Conservation (phyloP, 1,139 yeast genomes). For the Lodderomyces beijingensis region DNA sequence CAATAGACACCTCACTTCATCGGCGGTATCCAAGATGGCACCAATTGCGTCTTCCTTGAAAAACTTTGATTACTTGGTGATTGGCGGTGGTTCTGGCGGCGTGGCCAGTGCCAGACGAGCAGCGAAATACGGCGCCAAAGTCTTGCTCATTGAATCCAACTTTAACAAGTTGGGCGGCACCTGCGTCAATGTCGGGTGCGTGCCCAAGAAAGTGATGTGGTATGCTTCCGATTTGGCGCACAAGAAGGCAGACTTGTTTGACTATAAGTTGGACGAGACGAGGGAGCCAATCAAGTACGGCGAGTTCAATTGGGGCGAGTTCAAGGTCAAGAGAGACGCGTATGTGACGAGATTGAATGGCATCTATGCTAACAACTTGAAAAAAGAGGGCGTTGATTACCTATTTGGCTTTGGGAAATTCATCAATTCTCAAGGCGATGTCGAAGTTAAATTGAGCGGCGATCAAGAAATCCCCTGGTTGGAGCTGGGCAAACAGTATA, state of each 20-base stretch:
- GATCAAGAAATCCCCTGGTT: conserved; percentile 40
- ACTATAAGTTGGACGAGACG: conserved; percentile 64
- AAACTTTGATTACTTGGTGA: conserved; percentile 86
- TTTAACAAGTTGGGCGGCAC: conserved; percentile 82
- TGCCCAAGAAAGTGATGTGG: conserved; percentile 99
- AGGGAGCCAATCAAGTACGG: conserved; percentile 45
- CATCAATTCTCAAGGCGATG: conserved; percentile 56
- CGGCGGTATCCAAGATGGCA: conserved; percentile 39
- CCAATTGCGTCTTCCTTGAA: conserved; percentile 33
- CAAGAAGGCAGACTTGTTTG: conserved; percentile 65
- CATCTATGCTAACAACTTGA: conserved; percentile 82
- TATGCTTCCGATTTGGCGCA: conserved; percentile 87
- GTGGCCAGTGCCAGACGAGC: conserved; percentile 98
- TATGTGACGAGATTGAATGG: conserved; percentile 85
- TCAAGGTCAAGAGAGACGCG: conserved; percentile 88
- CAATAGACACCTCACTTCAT: conserved; percentile 11
- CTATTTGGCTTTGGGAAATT: conserved; percentile 87
- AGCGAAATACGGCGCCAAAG: conserved; percentile 87
- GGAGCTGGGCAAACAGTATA: conserved; percentile 18
- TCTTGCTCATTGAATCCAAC: conserved; percentile 74
- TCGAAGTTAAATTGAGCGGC: conserved; percentile 60
- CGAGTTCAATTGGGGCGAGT: conserved; percentile 72
- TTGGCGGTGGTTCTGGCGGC: conserved; percentile 99
- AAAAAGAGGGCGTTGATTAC: conserved; percentile 83
- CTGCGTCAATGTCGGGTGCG: conserved; percentile 99